These are phyloP conservation scores for Toxoplasma gondii DNA, from an alignment of 169 alveolate genomes.

Conservation along the genomic window DNA sequence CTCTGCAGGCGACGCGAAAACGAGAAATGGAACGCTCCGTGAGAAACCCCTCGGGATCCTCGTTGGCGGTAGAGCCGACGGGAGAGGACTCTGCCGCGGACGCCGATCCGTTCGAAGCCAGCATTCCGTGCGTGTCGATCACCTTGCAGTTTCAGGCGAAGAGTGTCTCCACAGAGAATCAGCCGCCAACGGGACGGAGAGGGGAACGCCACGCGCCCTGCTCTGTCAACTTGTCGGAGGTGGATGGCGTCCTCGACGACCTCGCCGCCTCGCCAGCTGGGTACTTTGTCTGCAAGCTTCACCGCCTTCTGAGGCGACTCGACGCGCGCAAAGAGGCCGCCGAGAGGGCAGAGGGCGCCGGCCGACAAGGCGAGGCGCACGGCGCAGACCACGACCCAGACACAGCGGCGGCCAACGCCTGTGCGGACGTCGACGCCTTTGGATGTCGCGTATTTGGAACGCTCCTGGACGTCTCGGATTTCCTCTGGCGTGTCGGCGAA, in stretches of 20 bases:
- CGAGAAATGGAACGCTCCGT: no score
- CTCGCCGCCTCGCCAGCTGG: neutral
- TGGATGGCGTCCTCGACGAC: neutral
- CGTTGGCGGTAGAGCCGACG: no score
- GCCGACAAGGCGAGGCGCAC: neutral
- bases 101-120: neutral
- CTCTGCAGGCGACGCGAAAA: no score
- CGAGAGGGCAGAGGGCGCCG: neutral
- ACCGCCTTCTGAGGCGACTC: neutral
- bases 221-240: neutral
- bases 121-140: neutral
- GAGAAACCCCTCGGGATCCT: no score
- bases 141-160: neutral
- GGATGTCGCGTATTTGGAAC: neutral
- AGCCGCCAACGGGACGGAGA: neutral
- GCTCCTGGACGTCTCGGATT: neutral
- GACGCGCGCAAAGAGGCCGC: neutral
- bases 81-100: neutral
- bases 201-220: neutral
- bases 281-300: neutral
- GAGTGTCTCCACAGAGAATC: neutral
- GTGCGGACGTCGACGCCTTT: neutral
- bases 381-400: neutral
- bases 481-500: conserved; percentile 3
- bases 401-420: neutral